A percentile compares a stretch with the other conserved stretches of the same genome.
These are phyloP conservation scores for Tylopilus orsonianus DNA, from an alignment of 1,284 basidiomycete genomes.

Conservation along the genomic window DNA sequence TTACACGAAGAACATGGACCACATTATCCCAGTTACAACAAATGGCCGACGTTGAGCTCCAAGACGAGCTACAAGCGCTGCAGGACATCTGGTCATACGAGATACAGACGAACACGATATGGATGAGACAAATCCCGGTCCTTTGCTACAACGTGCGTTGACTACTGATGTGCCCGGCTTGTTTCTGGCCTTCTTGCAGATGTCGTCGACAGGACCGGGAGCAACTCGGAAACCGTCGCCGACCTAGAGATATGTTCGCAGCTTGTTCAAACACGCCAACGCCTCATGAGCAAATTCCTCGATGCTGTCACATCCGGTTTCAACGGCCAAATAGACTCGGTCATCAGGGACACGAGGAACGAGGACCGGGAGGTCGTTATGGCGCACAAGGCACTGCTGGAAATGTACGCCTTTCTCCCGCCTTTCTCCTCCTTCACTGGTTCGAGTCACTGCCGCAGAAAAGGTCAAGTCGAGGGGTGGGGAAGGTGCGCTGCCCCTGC, in stretches of 20 bases:
- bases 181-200: conserved; percentile 39
- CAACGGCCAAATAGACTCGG: conserved; percentile 65
- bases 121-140: conserved; percentile 36
- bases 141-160: conserved; percentile 37
- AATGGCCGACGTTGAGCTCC: conserved; percentile 43
- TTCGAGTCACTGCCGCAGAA: conserved; percentile 77
- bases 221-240: conserved; percentile 67
- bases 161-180: background rate
- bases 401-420: conserved; percentile 90
- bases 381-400: conserved; percentile 72
- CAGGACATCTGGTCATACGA: conserved; percentile 43
- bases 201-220: conserved; percentile 75
- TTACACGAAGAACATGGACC: conserved; percentile 1
- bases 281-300: conserved; percentile 73
- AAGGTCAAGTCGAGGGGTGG: conserved; percentile 61
- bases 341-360: conserved; percentile 62
- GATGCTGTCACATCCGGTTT: conserved; percentile 77
- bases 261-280: conserved; percentile 70
- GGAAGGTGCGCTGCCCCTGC: conserved; percentile 49
- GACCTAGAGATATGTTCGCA: conserved; percentile 71
- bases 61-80: conserved; percentile 51
- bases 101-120: conserved; percentile 51
- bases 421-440: conserved; percentile 83
- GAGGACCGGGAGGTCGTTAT: conserved; percentile 71
- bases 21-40: conserved; percentile 4